These are phyloP conservation scores for Canavalia gladiata DNA, from an alignment of 306 rosid species.

Conservation along the genomic window DNA sequence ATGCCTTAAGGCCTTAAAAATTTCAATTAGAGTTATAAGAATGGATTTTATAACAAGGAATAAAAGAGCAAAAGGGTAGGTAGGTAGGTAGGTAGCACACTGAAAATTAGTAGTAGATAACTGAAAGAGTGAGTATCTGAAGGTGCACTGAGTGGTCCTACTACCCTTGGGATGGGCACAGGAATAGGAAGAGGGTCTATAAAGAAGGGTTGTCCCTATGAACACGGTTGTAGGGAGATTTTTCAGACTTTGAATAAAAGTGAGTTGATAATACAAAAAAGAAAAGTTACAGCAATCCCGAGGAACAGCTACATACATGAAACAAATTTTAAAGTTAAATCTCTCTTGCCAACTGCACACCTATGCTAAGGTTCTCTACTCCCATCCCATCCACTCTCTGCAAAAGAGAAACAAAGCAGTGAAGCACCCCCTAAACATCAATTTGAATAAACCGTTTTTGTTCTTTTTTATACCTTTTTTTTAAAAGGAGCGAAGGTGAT, in stretches of 20 bases:
- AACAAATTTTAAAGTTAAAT: background rate
- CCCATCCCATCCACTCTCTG: no score
- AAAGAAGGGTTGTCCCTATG: constrained; percentile 39
- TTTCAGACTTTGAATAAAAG: constrained; percentile 35
- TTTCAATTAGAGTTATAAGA: background rate
- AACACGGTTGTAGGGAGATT: constrained; percentile 28
- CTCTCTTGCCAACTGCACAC: no score
- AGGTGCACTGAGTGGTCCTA: constrained; percentile 23
- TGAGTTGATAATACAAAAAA: constrained; percentile 29
- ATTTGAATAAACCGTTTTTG: no score
- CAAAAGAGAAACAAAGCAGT: no score
- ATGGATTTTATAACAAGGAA: background rate
- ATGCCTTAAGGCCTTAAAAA: background rate
- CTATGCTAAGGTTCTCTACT: no score
- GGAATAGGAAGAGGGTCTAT: background rate
- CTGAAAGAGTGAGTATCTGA: background rate
- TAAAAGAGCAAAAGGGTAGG: background rate
- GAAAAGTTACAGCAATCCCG: constrained; percentile 24
- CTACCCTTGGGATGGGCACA: constrained; percentile 12
- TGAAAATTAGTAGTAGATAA: background rate
- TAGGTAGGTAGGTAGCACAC: background rate
- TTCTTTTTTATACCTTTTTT: no score
- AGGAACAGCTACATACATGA: background rate
- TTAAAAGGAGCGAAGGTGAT: no score
- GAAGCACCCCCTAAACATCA: no score